Conservation (phyloP, 768 basidiomycete genomes). For the Dioszegia aurantiaca region DNA sequence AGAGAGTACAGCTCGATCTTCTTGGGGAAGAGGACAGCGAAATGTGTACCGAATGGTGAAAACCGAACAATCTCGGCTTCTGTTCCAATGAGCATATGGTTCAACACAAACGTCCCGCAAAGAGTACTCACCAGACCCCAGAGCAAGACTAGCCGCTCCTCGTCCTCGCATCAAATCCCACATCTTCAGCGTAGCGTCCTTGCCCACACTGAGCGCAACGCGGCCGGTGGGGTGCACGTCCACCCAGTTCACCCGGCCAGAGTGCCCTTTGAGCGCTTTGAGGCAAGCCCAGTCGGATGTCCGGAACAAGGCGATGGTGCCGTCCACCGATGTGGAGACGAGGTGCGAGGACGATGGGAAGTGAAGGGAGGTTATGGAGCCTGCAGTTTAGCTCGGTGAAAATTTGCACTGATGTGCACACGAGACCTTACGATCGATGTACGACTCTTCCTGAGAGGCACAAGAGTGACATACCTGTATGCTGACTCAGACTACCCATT, state of each 20-base stretch:
- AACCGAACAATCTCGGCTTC: conserved; percentile 93
- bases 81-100: conserved; percentile 44
- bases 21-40: conserved; percentile 73
- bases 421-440: neutral
- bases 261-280: conserved; percentile 84
- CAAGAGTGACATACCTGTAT: conserved; percentile 65
- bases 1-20: conserved; percentile 80
- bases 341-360: conserved; percentile 89
- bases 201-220: conserved; percentile 84
- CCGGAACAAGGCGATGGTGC: conserved; percentile 81
- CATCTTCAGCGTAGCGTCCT: conserved; percentile 85
- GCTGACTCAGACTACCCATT: conserved; percentile 90
- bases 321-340: conserved; percentile 87
- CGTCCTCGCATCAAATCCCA: conserved; percentile 98
- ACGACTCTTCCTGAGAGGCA: neutral
- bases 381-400: conserved; percentile 54
- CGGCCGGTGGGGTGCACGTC: conserved; percentile 92
- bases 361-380: conserved; percentile 81
- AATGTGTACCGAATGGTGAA: conserved; percentile 71
- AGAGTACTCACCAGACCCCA: conserved; percentile 70
- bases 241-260: conserved; percentile 82
- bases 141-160: conserved; percentile 79
- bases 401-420: neutral
- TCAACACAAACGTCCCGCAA: neutral
- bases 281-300: conserved; percentile 92